Evolutionary conservation across 2,329 filamentous ascomycete genomes (phyloP).

Genomic region (Phialocephala subalpina): DNA sequence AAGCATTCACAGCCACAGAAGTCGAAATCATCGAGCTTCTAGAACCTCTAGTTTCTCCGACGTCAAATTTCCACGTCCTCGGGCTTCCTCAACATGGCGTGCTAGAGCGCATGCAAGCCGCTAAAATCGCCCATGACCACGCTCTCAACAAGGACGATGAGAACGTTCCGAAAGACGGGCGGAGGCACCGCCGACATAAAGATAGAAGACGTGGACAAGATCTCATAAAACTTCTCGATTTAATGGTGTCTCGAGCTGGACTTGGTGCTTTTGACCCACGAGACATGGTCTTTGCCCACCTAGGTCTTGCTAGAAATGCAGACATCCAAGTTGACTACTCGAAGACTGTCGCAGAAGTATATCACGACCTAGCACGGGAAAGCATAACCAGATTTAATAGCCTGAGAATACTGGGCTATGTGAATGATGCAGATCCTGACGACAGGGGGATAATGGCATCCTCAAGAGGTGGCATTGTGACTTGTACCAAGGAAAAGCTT

Average conservation of each 20-base stretch:
- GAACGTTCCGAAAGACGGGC: too few relatives aligned
- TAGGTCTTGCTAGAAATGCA: constrained; percentile 1
- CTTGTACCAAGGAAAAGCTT: background rate
- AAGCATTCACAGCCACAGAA: too few relatives aligned
- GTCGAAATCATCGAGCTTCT: too few relatives aligned
- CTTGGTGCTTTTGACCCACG: background rate
- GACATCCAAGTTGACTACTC: background rate
- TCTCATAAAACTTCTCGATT: background rate
- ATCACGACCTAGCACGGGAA: background rate
- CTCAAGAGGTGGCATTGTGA: background rate
- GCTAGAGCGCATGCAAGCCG: background rate
- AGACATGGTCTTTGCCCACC: background rate
- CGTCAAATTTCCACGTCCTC: too few relatives aligned
- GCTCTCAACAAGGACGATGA: background rate
- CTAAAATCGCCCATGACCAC: background rate
- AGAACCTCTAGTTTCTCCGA: too few relatives aligned
- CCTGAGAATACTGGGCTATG: background rate
- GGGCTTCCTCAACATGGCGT: too few relatives aligned
- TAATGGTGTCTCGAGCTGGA: background rate
- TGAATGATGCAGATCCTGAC: background rate
- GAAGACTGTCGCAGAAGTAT: background rate
- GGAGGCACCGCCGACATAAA: too few relatives aligned
- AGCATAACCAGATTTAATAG: background rate
- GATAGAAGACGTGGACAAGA: background rate
- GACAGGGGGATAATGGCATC: background rate